Conservation (phyloP, 768 basidiomycete species). For the Dendrothele bispora region DNA sequence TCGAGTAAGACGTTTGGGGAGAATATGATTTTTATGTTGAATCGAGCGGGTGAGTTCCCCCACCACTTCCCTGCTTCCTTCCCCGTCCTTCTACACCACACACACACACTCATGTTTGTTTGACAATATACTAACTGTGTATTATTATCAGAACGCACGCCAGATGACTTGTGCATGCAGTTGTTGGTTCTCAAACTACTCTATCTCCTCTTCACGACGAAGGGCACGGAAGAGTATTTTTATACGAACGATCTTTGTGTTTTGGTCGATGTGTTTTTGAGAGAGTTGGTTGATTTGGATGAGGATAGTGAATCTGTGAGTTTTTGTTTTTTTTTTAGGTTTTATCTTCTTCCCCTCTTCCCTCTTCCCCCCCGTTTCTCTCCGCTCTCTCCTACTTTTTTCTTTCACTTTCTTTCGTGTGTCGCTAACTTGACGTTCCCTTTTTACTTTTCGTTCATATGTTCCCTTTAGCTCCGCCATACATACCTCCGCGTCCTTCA, state of each 20-base stretch:
- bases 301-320: constrained; percentile 92
- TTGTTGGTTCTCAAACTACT: constrained; percentile 91
- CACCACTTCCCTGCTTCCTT: too few relatives aligned
- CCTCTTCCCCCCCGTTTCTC: constrained; percentile 1
- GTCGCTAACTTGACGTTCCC: too few relatives aligned
- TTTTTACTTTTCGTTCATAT: too few relatives aligned
- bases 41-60: constrained; percentile 88
- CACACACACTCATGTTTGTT: not conserved
- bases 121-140: not conserved
- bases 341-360: not conserved
- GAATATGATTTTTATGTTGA: constrained; percentile 99
- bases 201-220: constrained; percentile 92
- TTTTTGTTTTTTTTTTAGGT: constrained; percentile 13
- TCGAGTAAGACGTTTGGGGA: constrained; percentile 96
- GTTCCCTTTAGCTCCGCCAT: constrained; percentile 89
- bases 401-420: too few relatives aligned
- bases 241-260: constrained; percentile 98
- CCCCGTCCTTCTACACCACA: not conserved
- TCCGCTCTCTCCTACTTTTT: too few relatives aligned
- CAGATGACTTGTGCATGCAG: constrained; percentile 94
- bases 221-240: constrained; percentile 92
- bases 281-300: constrained; percentile 88
- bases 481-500: constrained; percentile 96
- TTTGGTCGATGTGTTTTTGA: constrained; percentile 95
- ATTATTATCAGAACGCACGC: constrained; percentile 59